phyloP scores from a whole-genome alignment of 2,329 filamentous ascomycete species.

The Botrytis paeoniae region DNA sequence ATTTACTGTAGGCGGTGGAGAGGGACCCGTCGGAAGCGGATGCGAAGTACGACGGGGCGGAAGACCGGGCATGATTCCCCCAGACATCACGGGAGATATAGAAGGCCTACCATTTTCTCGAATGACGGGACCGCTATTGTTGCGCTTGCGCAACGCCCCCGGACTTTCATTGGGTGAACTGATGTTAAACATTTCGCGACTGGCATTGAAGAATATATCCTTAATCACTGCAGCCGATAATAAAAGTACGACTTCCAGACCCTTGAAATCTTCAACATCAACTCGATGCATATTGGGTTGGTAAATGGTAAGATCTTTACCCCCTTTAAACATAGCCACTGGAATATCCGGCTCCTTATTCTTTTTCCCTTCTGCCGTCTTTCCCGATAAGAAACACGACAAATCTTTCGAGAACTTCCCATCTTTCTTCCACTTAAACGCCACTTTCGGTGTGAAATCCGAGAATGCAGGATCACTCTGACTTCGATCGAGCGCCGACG shows the following conservation, averaged over 20 bases:
- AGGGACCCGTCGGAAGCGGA: conserved; percentile 26
- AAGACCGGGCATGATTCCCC: conserved; percentile 25
- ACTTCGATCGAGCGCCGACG: conserved; percentile 73
- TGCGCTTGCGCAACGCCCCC: conserved; percentile 27
- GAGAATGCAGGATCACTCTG: conserved; percentile 55
- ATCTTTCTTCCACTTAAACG: conserved; percentile 88
- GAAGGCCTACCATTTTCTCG: conserved; percentile 24
- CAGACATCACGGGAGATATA: conserved; percentile 33
- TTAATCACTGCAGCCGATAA: conserved; percentile 62
- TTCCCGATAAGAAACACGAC: conserved; percentile 82
- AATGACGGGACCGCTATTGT: conserved; percentile 34
- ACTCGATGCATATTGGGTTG: conserved; percentile 88
- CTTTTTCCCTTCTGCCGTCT: conserved; percentile 69
- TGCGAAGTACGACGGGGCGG: conserved; percentile 19
- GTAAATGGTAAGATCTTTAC: conserved; percentile 76
- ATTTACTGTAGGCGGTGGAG: conserved; percentile 30
- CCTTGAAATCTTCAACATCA: conserved; percentile 91
- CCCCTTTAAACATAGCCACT: conserved; percentile 77
- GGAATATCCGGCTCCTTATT: conserved; percentile 94
- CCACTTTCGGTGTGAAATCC: conserved; percentile 66
- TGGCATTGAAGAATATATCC: conserved; percentile 62
- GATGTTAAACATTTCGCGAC: conserved; percentile 77
- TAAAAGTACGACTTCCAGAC: conserved; percentile 77
- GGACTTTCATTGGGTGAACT: conserved; percentile 42
- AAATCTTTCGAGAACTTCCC: conserved; percentile 82